Evolutionary conservation across 768 basidiomycete genomes (phyloP).

Genomic region (Cubamyces sp.): DNA sequence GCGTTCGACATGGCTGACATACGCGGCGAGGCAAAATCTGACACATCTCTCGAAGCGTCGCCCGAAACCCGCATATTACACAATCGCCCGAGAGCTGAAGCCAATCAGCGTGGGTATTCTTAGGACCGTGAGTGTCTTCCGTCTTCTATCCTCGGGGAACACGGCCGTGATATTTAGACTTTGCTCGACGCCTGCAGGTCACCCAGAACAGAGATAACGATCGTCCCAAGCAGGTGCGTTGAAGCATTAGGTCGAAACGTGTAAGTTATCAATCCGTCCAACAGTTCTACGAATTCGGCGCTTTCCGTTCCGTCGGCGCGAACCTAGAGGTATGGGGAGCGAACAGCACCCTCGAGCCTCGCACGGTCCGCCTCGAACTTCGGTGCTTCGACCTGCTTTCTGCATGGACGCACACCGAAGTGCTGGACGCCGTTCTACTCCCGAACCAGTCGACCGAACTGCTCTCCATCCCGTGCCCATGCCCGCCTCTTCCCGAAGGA

Average conservation of each 20-base stretch:
- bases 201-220: conserved; percentile 35
- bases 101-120: conserved; percentile 46
- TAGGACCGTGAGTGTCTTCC: conserved; percentile 32
- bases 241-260: not conserved
- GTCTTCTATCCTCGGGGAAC: not conserved
- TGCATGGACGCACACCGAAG: conserved; percentile 36
- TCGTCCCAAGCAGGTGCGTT: conserved; percentile 37
- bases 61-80: conserved; percentile 46
- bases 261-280: not conserved
- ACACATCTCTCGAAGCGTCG: conserved; percentile 45
- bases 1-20: not conserved
- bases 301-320: conserved; percentile 65
- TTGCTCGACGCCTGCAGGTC: not conserved
- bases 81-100: conserved; percentile 48
- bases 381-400: conserved; percentile 59
- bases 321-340: conserved; percentile 84
- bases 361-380: conserved; percentile 63
- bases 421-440: conserved; percentile 31
- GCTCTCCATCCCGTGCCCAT: conserved; percentile 35
- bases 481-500: conserved; percentile 16
- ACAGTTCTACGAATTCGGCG: conserved; percentile 48
- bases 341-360: conserved; percentile 66
- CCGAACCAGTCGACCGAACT: conserved; percentile 49
- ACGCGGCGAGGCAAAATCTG: not conserved
- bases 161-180: not conserved